Conservation (phyloP, 139 green algal species). For the Asterochloris erici region DNA sequence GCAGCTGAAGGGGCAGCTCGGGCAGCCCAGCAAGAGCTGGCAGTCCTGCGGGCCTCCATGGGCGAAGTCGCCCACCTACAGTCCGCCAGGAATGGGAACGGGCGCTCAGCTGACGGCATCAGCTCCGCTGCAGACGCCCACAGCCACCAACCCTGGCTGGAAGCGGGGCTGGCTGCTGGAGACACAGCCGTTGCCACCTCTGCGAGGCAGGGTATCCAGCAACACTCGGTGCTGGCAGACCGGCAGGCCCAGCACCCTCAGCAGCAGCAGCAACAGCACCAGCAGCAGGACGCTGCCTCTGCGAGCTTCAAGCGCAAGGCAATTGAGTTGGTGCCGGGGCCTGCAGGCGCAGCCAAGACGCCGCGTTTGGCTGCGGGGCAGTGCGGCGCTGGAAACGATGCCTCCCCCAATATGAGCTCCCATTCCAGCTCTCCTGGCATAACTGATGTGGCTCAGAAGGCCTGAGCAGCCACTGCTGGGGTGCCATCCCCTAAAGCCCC, state of each 20-base stretch:
- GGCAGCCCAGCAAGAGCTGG: conserved; percentile 10
- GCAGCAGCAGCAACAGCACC: background rate
- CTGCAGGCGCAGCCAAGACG: too few relatives aligned
- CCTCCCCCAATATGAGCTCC: conserved; percentile 11
- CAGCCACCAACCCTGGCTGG: background rate
- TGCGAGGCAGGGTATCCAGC: background rate
- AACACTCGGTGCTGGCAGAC: background rate
- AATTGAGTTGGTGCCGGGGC: too few relatives aligned
- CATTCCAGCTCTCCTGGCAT: conserved; percentile 10
- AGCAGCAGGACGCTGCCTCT: background rate
- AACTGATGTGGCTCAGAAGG: background rate
- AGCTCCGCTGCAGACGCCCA: background rate
- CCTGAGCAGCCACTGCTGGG: background rate
- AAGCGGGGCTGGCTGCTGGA: background rate
- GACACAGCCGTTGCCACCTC: background rate
- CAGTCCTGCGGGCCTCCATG: background rate
- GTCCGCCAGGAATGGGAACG: background rate
- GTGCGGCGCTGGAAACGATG: background rate
- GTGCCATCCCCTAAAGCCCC: background rate
- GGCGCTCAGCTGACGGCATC: background rate
- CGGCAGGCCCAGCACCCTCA: background rate
- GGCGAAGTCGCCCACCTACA: background rate
- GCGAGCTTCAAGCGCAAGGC: too few relatives aligned
- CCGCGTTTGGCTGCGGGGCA: too few relatives aligned
- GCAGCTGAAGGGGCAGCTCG: conserved; percentile 1